Base-by-base conservation (phyloP, 148 eudicot species). In the Camellia lanceoleosa region DNA sequence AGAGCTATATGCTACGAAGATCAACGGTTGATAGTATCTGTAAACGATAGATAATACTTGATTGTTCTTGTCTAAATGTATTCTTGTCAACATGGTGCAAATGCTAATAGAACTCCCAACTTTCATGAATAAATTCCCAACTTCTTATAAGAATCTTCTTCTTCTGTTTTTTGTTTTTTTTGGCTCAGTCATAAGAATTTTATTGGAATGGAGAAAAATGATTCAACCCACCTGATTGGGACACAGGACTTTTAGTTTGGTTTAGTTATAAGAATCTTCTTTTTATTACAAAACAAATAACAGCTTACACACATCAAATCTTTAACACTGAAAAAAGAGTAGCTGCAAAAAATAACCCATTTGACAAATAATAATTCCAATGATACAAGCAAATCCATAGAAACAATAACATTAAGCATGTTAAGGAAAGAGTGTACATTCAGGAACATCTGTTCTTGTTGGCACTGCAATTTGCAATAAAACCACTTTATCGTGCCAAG, bases 401-500 rank as follows among this genome's bases (percentile, higher is more conserved):
- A 43, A 83, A 66, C 43, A 44, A 68, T 51, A 58, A 74, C 0
- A 75, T 52, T 11, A 52, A 80, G 60, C 30, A 70, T 55, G 65
- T 71, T 55, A 63, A 41, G 20, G 44, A 44, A 59, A 79, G 79
- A 81, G 20, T 91, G 71, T 90, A 96, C 98, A 96, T 87, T 96
- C 99, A 84, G 97, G 98, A 77, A 96, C 98, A 85, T 96, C 99
- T 16, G 98, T 93, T 87, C 99, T 91, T 85, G 99, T 92, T 78
- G 98, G 99, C 82, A 96, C 99, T 68, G 98, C 99, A 83, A 96
- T 96, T 84, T 96, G 99, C 77, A 93, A 91, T 79, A 96, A 89
- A 85, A 93, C 98, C 46, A 96, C 99, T 91, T 88, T 92, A 82
- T 96, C 97, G 30, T 84, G 89, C 99, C 97, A 93, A 75, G 56